These are phyloP conservation scores for Neckera pumila DNA, from an alignment of 225 moss, liverwort and hornwort genomes.

Conservation along the genomic window DNA sequence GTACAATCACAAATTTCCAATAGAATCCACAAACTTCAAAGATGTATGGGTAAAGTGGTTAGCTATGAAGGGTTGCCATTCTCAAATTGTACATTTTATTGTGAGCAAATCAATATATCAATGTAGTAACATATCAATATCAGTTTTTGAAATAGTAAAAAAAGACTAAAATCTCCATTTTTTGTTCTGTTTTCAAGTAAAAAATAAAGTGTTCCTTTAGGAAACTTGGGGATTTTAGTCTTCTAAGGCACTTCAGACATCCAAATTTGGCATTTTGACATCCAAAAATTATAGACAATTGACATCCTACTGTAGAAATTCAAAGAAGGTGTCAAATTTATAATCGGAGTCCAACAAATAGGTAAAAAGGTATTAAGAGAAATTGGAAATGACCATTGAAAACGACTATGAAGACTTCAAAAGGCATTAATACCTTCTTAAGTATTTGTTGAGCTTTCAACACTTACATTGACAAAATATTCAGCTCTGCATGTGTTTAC, in stretches of 20 bases:
- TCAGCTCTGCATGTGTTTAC: not conserved
- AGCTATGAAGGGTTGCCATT: fast-evolving
- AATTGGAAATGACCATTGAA: not conserved
- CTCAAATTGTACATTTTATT: not conserved
- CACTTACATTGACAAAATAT: not conserved
- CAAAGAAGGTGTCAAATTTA: not conserved
- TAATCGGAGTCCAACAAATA: not conserved
- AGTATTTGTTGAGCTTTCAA: not conserved
- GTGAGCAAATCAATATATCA: not conserved
- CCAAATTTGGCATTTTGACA: not conserved
- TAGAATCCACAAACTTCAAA: not conserved
- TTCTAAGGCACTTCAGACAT: not conserved
- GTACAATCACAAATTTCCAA: not conserved
- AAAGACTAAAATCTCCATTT: not conserved
- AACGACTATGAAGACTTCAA: not conserved
- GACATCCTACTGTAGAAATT: not conserved
- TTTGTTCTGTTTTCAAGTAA: not conserved
- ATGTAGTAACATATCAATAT: fast-evolving
- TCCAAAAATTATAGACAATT: not conserved
- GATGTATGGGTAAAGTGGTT: not conserved
- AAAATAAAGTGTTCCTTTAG: not conserved
- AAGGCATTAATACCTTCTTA: not conserved
- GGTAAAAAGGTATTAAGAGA: not conserved
- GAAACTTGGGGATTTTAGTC: too few relatives aligned
- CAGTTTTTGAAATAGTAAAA: too few relatives aligned